phyloP scores from a whole-genome alignment of 768 basidiomycete genomes.

The Dictyophora rubrovolvata region DNA sequence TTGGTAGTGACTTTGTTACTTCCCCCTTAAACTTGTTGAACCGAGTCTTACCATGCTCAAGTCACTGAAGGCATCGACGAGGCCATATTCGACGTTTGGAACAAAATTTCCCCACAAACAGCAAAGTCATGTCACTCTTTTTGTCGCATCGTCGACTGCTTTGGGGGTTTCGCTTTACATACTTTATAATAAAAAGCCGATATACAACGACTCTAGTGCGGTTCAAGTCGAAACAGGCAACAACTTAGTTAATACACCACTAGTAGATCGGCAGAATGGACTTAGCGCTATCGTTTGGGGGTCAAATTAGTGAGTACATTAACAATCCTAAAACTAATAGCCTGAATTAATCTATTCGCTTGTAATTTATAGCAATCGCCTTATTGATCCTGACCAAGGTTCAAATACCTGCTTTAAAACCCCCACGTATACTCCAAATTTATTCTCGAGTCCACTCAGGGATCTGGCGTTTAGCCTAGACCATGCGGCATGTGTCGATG shows the following conservation, averaged over 20 bases:
- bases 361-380: conserved; percentile 30
- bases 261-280: background rate
- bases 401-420: conserved; percentile 33
- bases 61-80: background rate
- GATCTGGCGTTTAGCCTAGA: conserved; percentile 58
- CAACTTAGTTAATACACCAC: background rate
- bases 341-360: background rate
- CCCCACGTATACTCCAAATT: conserved; percentile 44
- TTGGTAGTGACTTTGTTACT: too few relatives aligned
- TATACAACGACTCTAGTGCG: conserved; percentile 3
- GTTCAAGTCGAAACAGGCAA: background rate
- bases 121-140: background rate
- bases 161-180: conserved; percentile 5
- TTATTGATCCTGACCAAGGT: conserved; percentile 32
- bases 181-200: background rate
- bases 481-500: conserved; percentile 70
- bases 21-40: too few relatives aligned
- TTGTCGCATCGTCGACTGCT: background rate
- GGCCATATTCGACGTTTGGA: background rate
- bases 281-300: conserved; percentile 60
- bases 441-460: conserved; percentile 60
- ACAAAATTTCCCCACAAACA: background rate
- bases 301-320: conserved; percentile 60
- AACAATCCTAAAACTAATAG: background rate
- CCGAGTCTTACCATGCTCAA: background rate